phyloP scores from a whole-genome alignment of 192 early-diverging fungal species.

The Backusella sp. region DNA sequence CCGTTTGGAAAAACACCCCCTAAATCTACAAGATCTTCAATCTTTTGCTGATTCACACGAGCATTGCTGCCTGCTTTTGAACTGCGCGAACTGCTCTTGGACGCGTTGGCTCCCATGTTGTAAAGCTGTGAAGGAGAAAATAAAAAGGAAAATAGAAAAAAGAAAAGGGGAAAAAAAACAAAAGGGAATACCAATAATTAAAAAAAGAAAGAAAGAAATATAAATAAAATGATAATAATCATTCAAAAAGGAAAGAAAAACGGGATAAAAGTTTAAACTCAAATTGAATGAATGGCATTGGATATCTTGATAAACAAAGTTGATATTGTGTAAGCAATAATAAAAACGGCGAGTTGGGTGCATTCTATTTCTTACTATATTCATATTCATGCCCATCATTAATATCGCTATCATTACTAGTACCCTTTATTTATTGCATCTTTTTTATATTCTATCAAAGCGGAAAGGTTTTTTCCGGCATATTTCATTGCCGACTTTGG shows the following conservation, averaged over 20 bases:
- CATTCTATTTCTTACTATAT: too few relatives aligned
- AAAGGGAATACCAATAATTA: not conserved
- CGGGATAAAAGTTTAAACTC: not conserved
- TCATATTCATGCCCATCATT: too few relatives aligned
- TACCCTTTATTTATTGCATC: too few relatives aligned
- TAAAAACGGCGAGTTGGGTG: too few relatives aligned
- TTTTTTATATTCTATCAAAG: too few relatives aligned
- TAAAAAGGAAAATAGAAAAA: not conserved
- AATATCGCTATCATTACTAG: too few relatives aligned
- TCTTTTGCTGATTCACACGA: slow-evolving; percentile 19
- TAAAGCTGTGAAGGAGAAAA: not conserved
- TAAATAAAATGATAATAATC: not conserved
- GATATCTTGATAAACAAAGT: not conserved
- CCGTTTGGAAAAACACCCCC: slow-evolving; percentile 66
- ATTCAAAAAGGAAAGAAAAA: not conserved
- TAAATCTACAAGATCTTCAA: slow-evolving; percentile 53
- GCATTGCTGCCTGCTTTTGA: not conserved
- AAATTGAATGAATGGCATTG: not conserved
- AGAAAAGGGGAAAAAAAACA: not conserved
- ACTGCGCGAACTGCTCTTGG: slow-evolving; percentile 16
- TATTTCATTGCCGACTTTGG: too few relatives aligned
- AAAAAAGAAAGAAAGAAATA: not conserved
- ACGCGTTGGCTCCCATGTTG: slow-evolving; percentile 34
- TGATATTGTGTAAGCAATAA: too few relatives aligned
- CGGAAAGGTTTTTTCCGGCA: too few relatives aligned